Conservation (phyloP, 2,329 filamentous ascomycete genomes). For the Orbilia ellipsospora region DNA sequence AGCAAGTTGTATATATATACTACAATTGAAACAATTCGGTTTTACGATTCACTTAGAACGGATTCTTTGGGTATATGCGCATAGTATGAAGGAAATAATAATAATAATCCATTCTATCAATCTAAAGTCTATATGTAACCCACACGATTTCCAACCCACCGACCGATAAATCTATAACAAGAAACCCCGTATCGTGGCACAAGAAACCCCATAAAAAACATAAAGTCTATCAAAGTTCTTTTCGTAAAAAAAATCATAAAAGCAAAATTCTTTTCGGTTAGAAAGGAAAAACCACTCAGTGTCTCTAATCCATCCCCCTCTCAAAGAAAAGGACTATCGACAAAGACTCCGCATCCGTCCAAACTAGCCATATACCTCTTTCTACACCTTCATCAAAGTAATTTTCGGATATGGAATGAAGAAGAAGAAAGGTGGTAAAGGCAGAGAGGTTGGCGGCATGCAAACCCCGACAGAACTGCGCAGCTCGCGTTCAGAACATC, state of each 20-base stretch:
- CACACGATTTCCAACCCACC: conserved; percentile 30
- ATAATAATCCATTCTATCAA: conserved; percentile 22
- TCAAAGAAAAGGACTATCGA: conserved; percentile 45
- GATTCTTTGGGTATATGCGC: too few species aligned
- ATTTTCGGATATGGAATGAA: conserved; percentile 39
- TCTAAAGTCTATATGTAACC: conserved; percentile 33
- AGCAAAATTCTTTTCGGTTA: conserved; percentile 4
- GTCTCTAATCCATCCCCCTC: conserved; percentile 42
- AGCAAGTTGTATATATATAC: too few species aligned
- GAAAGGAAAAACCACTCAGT: conserved; percentile 55
- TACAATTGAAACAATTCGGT: background rate
- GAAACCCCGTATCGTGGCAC: conserved; percentile 26
- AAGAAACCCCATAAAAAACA: conserved; percentile 34
- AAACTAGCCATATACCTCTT: conserved; percentile 50
- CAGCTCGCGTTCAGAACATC: conserved; percentile 56
- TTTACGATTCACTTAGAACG: background rate
- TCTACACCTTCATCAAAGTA: conserved; percentile 11
- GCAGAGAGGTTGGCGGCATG: conserved; percentile 56
- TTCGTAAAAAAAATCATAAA: conserved; percentile 27
- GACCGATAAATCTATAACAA: conserved; percentile 32
- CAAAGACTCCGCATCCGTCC: conserved; percentile 56
- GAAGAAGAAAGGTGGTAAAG: conserved; percentile 8
- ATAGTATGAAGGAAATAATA: background rate
- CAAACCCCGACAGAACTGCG: conserved; percentile 56
- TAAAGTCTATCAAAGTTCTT: conserved; percentile 47